Base-by-base conservation (phyloP, 2,329 filamentous ascomycete species). In the Cryphonectria carpinicola region DNA sequence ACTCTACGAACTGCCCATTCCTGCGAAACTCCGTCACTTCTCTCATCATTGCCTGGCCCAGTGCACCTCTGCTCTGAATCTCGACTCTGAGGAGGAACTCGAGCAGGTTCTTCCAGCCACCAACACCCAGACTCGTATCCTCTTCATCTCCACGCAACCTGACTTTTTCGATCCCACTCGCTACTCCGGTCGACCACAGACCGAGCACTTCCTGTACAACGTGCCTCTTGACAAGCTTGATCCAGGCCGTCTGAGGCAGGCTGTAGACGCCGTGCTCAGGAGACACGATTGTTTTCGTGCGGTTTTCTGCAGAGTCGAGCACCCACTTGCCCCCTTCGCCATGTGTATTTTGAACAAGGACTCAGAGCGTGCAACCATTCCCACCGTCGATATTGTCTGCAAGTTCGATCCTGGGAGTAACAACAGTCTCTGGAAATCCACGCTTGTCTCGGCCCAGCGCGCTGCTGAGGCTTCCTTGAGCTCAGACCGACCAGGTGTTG, bases 231-330 rank as follows among this genome's bases (percentile, higher is more conserved):
- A 70, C 62, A 64, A 68, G 19, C 14, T 46, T 19, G 70, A 72
- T 43, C 61, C 71, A 17, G 72, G 13, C 19, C 70, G 70, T 14
- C 68, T 73, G 32, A 67, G 72, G 65, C 52, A 67, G 5, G 72
- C 72, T 43, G 70, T 72, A 8, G 56, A 70, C 1, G 67, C 49
- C 35, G 70, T 72, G 1, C 65, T 73, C 52, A 43, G 54, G 43
- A 67, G 58, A 37, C 66, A 72, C 49, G 72, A 73, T 41, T 72
- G 67, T 43, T 73, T 72, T 61, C 72, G 72, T 61, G 68, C 72
- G 60, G 64, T 73, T 4, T 72, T 69, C 39, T 69, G 69, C 28
- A 65, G 64, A 1, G 62, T 70, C 25, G 43, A 65, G 56, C 72
- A 73, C 62, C 72, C 72, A 4, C 64, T 73, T n/a, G 65, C 72